These are phyloP conservation scores for Pittosporum tobira DNA, from an alignment of 129 eudicot species.

Conservation along the genomic window DNA sequence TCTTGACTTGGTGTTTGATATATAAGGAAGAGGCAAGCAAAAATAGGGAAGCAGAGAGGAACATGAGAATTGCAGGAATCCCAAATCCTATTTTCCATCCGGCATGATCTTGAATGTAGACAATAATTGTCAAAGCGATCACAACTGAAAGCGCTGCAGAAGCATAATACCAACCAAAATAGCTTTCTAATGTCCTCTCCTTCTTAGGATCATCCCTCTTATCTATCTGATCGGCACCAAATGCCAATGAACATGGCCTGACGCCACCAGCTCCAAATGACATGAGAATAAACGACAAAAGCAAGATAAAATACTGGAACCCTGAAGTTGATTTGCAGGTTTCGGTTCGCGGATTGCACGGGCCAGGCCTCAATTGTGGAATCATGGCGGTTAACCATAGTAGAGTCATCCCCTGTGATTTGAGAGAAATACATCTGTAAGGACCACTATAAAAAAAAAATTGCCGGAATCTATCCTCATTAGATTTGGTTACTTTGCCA, in stretches of 20 bases:
- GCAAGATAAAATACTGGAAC: conserved; percentile 31
- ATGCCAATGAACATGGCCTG: conserved; percentile 73
- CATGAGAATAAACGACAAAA: conserved; percentile 50
- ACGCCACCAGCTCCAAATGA: conserved; percentile 92
- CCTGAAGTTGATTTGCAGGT: conserved; percentile 43
- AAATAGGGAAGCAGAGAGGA: conserved; percentile 42
- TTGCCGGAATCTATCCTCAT: too few relatives aligned
- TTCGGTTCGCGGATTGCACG: conserved; percentile 23
- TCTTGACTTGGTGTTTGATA: conserved; percentile 33
- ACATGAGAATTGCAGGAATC: conserved; percentile 67
- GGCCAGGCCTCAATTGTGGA: conserved; percentile 39
- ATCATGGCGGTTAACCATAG: conserved; percentile 74
- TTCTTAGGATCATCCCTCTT: conserved; percentile 33
- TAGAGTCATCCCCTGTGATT: conserved; percentile 55
- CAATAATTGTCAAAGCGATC: conserved; percentile 53
- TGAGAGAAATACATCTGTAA: neutral
- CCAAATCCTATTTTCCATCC: conserved; percentile 87
- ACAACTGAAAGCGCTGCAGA: conserved; percentile 36
- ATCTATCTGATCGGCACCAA: conserved; percentile 84
- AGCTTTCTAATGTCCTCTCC: conserved; percentile 42
- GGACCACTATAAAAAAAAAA: too few relatives aligned
- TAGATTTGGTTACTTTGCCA: too few relatives aligned
- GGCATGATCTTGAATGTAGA: conserved; percentile 65
- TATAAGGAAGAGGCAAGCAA: conserved; percentile 62
- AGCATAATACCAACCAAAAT: conserved; percentile 73